Conservation (phyloP, 768 basidiomycete genomes). For the Trametopsis cervina region DNA sequence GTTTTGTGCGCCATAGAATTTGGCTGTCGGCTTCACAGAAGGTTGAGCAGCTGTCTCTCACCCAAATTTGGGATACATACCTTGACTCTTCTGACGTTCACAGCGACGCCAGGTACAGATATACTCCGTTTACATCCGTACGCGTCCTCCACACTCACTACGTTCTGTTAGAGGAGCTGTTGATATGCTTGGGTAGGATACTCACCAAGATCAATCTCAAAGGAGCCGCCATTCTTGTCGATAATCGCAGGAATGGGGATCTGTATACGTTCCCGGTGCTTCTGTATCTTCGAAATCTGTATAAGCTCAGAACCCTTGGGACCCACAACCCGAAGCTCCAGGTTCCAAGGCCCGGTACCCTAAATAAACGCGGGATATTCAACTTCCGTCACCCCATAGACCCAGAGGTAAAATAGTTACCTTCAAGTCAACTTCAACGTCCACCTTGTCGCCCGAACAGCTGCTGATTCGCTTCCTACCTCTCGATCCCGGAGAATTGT, state of each 20-base stretch:
- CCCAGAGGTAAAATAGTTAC: constrained; percentile 41
- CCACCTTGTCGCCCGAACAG: constrained; percentile 71
- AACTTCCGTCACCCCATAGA: too few species aligned
- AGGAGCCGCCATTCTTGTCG: constrained; percentile 62
- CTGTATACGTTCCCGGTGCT: constrained; percentile 45
- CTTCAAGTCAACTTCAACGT: constrained; percentile 74
- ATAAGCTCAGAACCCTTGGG: constrained; percentile 59
- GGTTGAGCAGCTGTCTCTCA: background rate
- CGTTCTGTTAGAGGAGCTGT: background rate
- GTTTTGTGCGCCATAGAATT: constrained; percentile 68
- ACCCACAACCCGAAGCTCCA: constrained; percentile 78
- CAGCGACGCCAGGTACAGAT: constrained; percentile 68
- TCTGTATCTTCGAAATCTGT: constrained; percentile 46
- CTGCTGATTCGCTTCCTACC: constrained; percentile 58
- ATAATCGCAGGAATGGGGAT: constrained; percentile 65
- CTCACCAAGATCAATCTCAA: constrained; percentile 74
- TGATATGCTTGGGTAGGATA: background rate
- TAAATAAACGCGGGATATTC: constrained; percentile 22
- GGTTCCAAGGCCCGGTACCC: constrained; percentile 88
- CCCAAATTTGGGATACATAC: constrained; percentile 33
- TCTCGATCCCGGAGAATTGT: constrained; percentile 31
- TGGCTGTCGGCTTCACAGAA: constrained; percentile 64
- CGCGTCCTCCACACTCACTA: constrained; percentile 81
- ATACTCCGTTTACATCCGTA: constrained; percentile 80
- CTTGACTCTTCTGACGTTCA: constrained; percentile 78